These are phyloP conservation scores for Penicillium griseofulvum DNA, from an alignment of 2,329 filamentous ascomycete genomes.

Conservation along the genomic window DNA sequence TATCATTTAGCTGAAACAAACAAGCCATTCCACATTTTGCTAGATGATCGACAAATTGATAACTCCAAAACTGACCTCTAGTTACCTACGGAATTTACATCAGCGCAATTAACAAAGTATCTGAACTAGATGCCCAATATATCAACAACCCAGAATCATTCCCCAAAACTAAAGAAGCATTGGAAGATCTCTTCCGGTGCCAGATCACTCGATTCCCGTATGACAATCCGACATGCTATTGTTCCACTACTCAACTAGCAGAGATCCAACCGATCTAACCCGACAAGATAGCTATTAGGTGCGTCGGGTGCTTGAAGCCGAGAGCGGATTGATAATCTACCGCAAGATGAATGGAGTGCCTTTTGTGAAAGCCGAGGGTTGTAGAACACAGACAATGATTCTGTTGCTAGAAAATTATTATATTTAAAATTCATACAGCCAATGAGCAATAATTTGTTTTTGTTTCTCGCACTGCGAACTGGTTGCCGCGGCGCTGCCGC, in stretches of 20 bases:
- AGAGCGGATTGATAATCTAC: slow-evolving; percentile 23
- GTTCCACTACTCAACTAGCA: slow-evolving; percentile 42
- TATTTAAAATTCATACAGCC: too few species aligned
- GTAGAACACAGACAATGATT: slow-evolving; percentile 18
- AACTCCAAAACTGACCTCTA: slow-evolving; percentile 12
- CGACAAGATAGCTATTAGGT: slow-evolving; percentile 47
- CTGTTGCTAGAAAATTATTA: slow-evolving; percentile 25
- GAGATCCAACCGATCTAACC: slow-evolving; percentile 51
- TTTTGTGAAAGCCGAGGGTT: slow-evolving; percentile 8
- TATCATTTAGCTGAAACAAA: background rate
- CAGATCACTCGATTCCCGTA: slow-evolving; percentile 56
- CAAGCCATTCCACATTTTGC: too few species aligned
- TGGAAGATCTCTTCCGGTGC: slow-evolving; percentile 37
- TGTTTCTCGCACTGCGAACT: too few species aligned
- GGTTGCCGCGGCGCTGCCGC: too few species aligned
- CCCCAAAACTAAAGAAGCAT: slow-evolving; percentile 40
- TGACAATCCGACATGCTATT: slow-evolving; percentile 58
- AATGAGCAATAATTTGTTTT: too few species aligned
- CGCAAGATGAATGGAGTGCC: slow-evolving; percentile 23
- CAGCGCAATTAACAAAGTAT: slow-evolving; percentile 32
- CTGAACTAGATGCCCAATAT: slow-evolving; percentile 26
- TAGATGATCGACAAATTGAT: background rate
- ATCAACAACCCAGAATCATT: slow-evolving; percentile 20
- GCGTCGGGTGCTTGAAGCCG: slow-evolving; percentile 48
- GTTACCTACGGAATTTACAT: too few species aligned